Conservation (phyloP, 1,284 basidiomycete species). For the Puccinia horiana region DNA sequence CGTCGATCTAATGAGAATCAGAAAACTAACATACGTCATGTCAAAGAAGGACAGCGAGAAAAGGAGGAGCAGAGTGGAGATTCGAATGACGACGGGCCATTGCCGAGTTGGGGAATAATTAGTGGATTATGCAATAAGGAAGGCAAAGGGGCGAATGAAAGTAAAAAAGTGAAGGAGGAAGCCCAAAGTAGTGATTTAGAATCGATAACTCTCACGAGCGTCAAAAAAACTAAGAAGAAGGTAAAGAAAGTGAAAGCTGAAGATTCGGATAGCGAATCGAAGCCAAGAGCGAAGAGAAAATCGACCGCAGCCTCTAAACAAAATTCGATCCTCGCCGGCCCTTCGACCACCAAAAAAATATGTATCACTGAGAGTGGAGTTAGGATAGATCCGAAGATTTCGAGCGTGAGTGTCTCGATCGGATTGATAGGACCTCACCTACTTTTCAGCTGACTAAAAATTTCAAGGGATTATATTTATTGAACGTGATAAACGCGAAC, state of each 20-base stretch:
- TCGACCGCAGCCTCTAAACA: background rate
- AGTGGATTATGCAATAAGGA: background rate
- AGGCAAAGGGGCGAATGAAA: background rate
- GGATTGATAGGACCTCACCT: too few relatives aligned
- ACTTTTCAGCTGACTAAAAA: slow-evolving; percentile 4
- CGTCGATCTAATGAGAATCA: background rate
- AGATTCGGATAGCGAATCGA: background rate
- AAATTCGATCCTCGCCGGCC: background rate
- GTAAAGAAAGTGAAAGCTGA: background rate
- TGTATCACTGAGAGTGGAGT: slow-evolving; percentile 14
- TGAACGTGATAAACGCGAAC: background rate
- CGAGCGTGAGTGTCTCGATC: slow-evolving; percentile 1
- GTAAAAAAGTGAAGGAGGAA: background rate
- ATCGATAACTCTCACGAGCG: background rate
- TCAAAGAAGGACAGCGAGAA: background rate
- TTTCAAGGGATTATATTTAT: too few relatives aligned
- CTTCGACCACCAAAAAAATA: background rate
- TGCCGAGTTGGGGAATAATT: background rate
- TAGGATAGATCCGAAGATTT: slow-evolving; percentile 21
- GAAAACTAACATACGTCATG: background rate
- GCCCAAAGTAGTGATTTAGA: background rate
- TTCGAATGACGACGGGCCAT: background rate
- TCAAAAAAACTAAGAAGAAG: background rate
- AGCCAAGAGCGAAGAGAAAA: background rate
- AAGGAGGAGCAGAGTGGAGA: background rate